Evolutionary conservation across 2,329 filamentous ascomycete genomes (phyloP).

Genomic region (Pyrenophora seminiperda): DNA sequence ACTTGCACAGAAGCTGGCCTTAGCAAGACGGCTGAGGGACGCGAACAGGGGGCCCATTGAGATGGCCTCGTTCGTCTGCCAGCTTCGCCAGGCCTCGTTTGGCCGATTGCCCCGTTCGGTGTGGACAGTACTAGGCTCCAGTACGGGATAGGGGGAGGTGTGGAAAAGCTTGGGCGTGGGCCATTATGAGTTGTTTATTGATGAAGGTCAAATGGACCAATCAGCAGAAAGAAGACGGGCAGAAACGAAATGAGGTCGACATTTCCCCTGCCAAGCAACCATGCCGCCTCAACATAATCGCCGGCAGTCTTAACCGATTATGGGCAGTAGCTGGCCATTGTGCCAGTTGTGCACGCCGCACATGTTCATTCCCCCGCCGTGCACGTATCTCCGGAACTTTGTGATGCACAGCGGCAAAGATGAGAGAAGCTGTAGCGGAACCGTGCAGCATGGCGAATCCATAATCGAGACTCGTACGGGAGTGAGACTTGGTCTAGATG

Average conservation of each 20-base stretch:
- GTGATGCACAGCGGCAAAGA: slow-evolving; percentile 12
- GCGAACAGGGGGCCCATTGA: slow-evolving; percentile 31
- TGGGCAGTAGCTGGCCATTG: slow-evolving; percentile 20
- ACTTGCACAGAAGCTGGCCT: slow-evolving; percentile 29
- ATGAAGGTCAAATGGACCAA: slow-evolving; percentile 29
- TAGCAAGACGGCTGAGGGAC: slow-evolving; percentile 26
- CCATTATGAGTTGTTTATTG: slow-evolving; percentile 41
- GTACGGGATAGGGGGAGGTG: slow-evolving; percentile 42
- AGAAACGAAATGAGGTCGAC: slow-evolving; percentile 42
- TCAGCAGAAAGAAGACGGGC: slow-evolving; percentile 25
- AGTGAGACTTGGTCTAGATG: neutral
- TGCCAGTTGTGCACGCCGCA: slow-evolving; percentile 18
- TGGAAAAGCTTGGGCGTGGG: slow-evolving; percentile 29
- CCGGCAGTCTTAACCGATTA: slow-evolving; percentile 25
- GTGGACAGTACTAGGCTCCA: slow-evolving; percentile 32
- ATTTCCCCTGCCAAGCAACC: slow-evolving; percentile 38
- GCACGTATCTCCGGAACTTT: slow-evolving; percentile 8
- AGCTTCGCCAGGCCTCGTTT: slow-evolving; percentile 29
- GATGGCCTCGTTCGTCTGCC: slow-evolving; percentile 35
- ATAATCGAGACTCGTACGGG: neutral
- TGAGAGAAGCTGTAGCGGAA: slow-evolving; percentile 11
- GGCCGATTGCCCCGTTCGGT: slow-evolving; percentile 34
- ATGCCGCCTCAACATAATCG: slow-evolving; percentile 38
- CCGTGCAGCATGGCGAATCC: neutral
- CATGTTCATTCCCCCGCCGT: slow-evolving; percentile 17